Conservation (phyloP, 139 green algal species). For the Pseudopediastrum boryanum region DNA sequence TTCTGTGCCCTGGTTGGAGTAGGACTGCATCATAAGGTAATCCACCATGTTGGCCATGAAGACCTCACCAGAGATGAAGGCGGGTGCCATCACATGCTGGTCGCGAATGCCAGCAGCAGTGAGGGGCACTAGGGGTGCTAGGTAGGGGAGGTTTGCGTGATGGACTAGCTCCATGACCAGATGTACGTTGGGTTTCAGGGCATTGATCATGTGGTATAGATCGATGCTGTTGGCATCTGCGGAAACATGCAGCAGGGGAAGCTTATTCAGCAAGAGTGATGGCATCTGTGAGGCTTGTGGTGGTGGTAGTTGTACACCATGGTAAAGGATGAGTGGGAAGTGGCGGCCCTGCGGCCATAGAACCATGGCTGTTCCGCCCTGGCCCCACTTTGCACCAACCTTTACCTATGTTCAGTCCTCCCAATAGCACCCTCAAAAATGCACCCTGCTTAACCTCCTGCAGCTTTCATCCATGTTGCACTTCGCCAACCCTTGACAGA, state of each 20-base stretch:
- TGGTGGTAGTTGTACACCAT: background rate
- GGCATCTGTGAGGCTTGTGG: background rate
- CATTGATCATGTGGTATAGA: conserved; percentile 23
- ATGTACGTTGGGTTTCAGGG: conserved; percentile 30
- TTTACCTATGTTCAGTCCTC: background rate
- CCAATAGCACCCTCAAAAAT: background rate
- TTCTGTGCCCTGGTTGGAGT: conserved; percentile 15
- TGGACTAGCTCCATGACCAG: conserved; percentile 29
- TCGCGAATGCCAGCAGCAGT: background rate
- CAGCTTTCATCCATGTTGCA: no score
- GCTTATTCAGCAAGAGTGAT: background rate
- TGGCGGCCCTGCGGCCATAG: background rate
- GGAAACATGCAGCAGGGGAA: conserved; percentile 4
- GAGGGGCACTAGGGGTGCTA: background rate
- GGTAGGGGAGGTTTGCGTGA: conserved; percentile 16
- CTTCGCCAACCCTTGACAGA: no score
- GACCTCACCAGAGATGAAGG: conserved; percentile 19
- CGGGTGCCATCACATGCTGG: conserved; percentile 8
- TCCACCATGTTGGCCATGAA: conserved; percentile 28
- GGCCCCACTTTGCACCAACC: background rate
- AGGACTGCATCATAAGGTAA: conserved; percentile 4
- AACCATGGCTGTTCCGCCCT: background rate
- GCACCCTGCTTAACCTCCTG: background rate
- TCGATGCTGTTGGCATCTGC: conserved; percentile 23
- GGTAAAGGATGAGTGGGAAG: background rate